phyloP scores from a whole-genome alignment of 1,284 basidiomycete genomes.

The Leccinum pallidistipes region DNA sequence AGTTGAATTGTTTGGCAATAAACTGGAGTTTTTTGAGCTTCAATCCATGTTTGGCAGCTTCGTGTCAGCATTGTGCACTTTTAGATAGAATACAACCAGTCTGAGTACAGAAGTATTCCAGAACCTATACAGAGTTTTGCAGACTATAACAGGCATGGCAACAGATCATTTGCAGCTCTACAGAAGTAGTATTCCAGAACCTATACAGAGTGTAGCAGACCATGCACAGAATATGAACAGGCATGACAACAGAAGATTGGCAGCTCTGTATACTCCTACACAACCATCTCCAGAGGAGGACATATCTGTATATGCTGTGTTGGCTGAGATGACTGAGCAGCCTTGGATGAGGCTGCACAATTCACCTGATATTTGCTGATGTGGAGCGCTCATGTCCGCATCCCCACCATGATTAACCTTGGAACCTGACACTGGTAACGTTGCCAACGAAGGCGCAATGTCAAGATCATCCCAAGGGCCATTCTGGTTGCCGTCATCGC shows the following conservation, averaged over 20 bases:
- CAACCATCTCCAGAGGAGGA: not conserved
- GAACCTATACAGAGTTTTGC: not conserved
- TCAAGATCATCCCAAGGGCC: slow-evolving; percentile 12
- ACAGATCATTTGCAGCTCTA: not conserved
- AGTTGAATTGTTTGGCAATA: too few species aligned
- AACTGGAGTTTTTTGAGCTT: too few species aligned
- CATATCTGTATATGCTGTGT: not conserved
- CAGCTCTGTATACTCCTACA: not conserved
- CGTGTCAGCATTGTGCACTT: not conserved
- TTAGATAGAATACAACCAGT: not conserved
- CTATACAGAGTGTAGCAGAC: not conserved
- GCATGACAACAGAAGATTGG: not conserved
- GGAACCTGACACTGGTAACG: not conserved
- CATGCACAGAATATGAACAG: not conserved
- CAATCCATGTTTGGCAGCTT: too few species aligned
- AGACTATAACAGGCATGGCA: not conserved
- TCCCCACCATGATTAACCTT: not conserved
- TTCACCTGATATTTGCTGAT: not conserved
- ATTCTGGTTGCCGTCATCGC: not conserved
- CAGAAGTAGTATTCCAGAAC: not conserved
- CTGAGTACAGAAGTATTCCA: not conserved
- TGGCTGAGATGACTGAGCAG: not conserved
- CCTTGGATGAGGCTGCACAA: not conserved
- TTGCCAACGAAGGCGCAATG: slow-evolving; percentile 4
- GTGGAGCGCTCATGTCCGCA: not conserved